These are phyloP conservation scores for Aspergillus melleus DNA, from an alignment of 2,329 filamentous ascomycete species.

Conservation along the genomic window DNA sequence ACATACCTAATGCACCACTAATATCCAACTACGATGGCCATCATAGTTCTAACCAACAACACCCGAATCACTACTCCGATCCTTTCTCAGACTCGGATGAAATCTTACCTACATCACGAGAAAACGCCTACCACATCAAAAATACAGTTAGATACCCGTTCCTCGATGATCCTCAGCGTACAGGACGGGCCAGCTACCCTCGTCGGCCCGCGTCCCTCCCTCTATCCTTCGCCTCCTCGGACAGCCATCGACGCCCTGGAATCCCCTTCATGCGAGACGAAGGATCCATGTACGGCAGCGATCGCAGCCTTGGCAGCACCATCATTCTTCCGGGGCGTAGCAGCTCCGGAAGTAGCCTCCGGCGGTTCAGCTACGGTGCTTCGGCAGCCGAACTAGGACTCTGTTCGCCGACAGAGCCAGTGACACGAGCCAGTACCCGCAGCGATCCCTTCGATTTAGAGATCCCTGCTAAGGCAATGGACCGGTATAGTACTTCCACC, in stretches of 20 bases:
- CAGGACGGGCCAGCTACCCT: not conserved
- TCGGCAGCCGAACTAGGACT: conserved; percentile 8
- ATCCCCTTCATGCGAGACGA: conserved; percentile 2
- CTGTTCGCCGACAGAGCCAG: conserved; percentile 1
- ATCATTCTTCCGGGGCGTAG: conserved; percentile 29
- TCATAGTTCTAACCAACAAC: not conserved
- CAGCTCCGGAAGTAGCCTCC: conserved; percentile 23
- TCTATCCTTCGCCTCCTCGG: not conserved
- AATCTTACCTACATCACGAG: not conserved
- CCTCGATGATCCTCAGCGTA: not conserved
- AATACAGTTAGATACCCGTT: conserved; percentile 6
- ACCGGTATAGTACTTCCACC: conserved; percentile 11
- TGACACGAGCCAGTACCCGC: conserved; percentile 23
- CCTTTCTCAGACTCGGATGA: conserved; percentile 19
- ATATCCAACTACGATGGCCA: not conserved
- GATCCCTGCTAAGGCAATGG: conserved; percentile 33
- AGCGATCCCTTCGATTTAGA: conserved; percentile 41
- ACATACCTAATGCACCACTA: not conserved
- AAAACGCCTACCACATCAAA: not conserved
- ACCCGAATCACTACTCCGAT: conserved; percentile 4
- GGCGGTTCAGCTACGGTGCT: conserved; percentile 15
- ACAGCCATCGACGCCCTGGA: not conserved
- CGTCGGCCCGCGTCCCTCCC: conserved; percentile 4
- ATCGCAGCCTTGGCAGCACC: conserved; percentile 29
- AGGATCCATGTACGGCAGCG: conserved; percentile 16